Base-by-base conservation (phyloP, 1,284 basidiomycete genomes). In the Tilletia setariae region DNA sequence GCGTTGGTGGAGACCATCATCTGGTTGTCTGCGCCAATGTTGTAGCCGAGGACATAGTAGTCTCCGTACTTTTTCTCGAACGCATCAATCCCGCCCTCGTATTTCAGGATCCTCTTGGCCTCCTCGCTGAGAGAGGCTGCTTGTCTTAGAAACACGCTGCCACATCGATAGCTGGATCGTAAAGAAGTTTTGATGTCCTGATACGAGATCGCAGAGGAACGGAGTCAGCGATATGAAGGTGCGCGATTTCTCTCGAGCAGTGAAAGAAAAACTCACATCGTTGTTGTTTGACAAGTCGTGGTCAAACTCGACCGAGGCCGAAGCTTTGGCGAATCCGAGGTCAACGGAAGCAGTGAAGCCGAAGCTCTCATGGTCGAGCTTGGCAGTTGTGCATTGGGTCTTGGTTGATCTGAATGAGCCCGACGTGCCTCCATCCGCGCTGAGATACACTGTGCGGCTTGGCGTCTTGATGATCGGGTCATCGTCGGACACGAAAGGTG, bases 181-280 rank as follows among this genome's bases (percentile, higher is more conserved):
- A 64, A 35, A 25, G 63, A 64, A 21, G 63, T 64, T 42, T 64
- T 64, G 63, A 64, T 47, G 63, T 64, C 46, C 63, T 64, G 46
- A 9, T n/a, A n/a, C n/a, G n/a, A n/a, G n/a, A n/a, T n/a, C n/a
- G n/a, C n/a, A n/a, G 11, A 23, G 25, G 53, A n/a, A n/a, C n/a
- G n/a, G n/a, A n/a, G n/a, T n/a, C n/a, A n/a, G n/a, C n/a, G n/a
- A n/a, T n/a, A n/a, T n/a, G n/a, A n/a, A n/a, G n/a, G n/a, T n/a
- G n/a, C n/a, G n/a, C n/a, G n/a, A n/a, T n/a, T n/a, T n/a, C n/a
- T n/a, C n/a, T n/a, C n/a, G n/a, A n/a, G n/a, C n/a, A n/a, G n/a
- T n/a, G n/a, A n/a, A n/a, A n/a, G n/a, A n/a, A n/a, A n/a, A n/a
- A 47, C 63, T 64, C 63, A 64, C 63, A 64, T 64, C 63, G 19